phyloP scores from a whole-genome alignment of 2,329 filamentous ascomycete species.

The Epichloe festucae region DNA sequence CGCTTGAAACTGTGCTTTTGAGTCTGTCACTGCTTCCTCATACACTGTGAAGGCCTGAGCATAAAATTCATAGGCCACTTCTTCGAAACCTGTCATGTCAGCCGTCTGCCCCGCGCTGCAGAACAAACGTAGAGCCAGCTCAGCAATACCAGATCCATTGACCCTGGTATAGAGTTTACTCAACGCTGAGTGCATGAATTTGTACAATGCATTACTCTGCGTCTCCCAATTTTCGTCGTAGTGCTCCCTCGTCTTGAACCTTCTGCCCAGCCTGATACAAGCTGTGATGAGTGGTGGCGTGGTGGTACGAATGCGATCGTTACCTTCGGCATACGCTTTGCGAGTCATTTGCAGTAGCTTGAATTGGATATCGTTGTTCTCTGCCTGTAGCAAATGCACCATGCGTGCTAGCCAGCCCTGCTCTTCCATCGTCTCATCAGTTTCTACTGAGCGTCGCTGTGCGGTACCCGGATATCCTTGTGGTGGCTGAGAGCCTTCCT shows the following conservation, averaged over 20 bases:
- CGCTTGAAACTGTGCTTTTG: slow-evolving; percentile 92
- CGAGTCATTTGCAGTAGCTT: slow-evolving; percentile 79
- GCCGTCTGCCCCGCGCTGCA: slow-evolving; percentile 86
- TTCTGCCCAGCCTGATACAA: slow-evolving; percentile 76
- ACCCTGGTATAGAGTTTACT: slow-evolving; percentile 82
- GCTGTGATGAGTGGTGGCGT: slow-evolving; percentile 85
- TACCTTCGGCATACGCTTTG: slow-evolving; percentile 81
- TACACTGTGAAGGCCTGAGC: slow-evolving; percentile 97
- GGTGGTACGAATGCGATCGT: slow-evolving; percentile 91
- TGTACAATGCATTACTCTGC: slow-evolving; percentile 68
- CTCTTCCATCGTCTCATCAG: slow-evolving; percentile 94
- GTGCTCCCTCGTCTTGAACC: slow-evolving; percentile 84
- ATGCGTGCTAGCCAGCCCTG: slow-evolving; percentile 93
- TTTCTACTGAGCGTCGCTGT: slow-evolving; percentile 66
- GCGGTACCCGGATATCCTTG: slow-evolving; percentile 71
- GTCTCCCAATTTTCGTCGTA: slow-evolving; percentile 53
- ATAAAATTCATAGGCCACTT: slow-evolving; percentile 96
- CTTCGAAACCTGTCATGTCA: slow-evolving; percentile 82
- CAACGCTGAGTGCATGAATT: slow-evolving; percentile 84
- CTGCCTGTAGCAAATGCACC: slow-evolving; percentile 70
- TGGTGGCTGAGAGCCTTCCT: slow-evolving; percentile 77
- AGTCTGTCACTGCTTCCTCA: slow-evolving; percentile 91
- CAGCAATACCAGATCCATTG: slow-evolving; percentile 62
- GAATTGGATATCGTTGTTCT: slow-evolving; percentile 88
- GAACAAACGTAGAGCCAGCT: slow-evolving; percentile 80